A percentile compares a stretch with the other conserved stretches of the same genome.
Evolutionary conservation across 331 rosid species (phyloP).

Genomic region (Saraca asoca): DNA sequence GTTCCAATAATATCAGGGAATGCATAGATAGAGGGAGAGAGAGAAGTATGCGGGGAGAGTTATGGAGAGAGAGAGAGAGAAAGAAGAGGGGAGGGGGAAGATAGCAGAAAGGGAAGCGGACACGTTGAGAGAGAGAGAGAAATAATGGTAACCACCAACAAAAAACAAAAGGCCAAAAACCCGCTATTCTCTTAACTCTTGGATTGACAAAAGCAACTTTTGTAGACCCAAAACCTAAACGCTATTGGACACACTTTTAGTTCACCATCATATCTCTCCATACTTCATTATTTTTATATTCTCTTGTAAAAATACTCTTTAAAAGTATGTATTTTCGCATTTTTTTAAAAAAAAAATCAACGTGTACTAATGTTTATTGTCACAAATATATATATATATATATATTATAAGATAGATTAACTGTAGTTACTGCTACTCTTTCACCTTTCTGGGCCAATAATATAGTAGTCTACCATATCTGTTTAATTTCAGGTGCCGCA

Average conservation of each 20-base stretch:
- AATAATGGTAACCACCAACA: slow-evolving; percentile 47
- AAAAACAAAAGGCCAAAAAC: slow-evolving; percentile 39
- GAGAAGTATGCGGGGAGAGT: background rate
- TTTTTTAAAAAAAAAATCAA: no score
- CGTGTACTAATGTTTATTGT: no score
- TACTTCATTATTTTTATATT: no score
- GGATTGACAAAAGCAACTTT: slow-evolving; percentile 4
- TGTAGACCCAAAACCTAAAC: background rate
- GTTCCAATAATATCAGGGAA: slow-evolving; percentile 16
- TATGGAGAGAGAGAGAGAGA: slow-evolving; percentile 9
- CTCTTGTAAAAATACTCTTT: no score
- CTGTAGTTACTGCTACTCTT: no score
- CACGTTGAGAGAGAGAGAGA: slow-evolving; percentile 34
- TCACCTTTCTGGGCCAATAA: no score
- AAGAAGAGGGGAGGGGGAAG: slow-evolving; percentile 7
- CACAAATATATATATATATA: no score
- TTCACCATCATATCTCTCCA: no score
- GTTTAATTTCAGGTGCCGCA: no score
- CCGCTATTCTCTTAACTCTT: slow-evolving; percentile 38
- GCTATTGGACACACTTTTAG: background rate
- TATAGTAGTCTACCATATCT: no score
- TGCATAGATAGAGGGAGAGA: background rate
- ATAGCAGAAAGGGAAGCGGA: slow-evolving; percentile 25
- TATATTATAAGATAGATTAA: no score
- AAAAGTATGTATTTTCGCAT: no score